Evolutionary conservation across 2,329 filamentous ascomycete genomes (phyloP).

Genomic region (Tolypocladium sp.): DNA sequence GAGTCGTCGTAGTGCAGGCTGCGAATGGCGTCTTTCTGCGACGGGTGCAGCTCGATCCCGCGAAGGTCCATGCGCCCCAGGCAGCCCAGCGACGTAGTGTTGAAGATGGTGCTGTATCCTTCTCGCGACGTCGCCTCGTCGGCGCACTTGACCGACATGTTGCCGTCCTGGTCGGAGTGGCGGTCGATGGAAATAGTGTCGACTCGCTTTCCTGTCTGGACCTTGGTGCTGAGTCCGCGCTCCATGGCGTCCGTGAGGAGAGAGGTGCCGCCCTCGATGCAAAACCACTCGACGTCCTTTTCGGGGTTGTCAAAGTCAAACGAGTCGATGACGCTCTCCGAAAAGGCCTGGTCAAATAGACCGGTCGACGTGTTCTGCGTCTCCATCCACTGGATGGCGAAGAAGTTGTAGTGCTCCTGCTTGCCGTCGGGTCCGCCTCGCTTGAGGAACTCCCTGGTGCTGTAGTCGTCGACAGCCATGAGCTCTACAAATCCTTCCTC

Average conservation of each 20-base stretch:
- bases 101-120: background rate
- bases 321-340: slow-evolving; percentile 22
- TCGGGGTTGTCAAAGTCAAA: slow-evolving; percentile 17
- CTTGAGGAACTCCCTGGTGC: slow-evolving; percentile 12
- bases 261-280: background rate
- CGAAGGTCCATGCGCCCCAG: background rate
- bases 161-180: background rate
- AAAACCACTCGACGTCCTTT: slow-evolving; percentile 3
- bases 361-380: slow-evolving; percentile 14
- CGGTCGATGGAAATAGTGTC: background rate
- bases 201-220: background rate
- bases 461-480: slow-evolving; percentile 9
- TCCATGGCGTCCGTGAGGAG: slow-evolving; percentile 32
- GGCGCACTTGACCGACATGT: background rate
- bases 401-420: slow-evolving; percentile 5
- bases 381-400: slow-evolving; percentile 12
- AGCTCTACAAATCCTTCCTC: slow-evolving; percentile 1
- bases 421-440: slow-evolving; percentile 3
- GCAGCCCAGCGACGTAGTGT: background rate
- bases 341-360: slow-evolving; percentile 25
- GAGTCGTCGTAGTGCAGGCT: background rate
- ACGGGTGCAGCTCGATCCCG: background rate
- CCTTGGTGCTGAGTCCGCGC: background rate
- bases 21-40: background rate
- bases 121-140: background rate